phyloP scores from a whole-genome alignment of 225 moss, liverwort and hornwort genomes.

The Bryoerythrophyllum caledonicum region DNA sequence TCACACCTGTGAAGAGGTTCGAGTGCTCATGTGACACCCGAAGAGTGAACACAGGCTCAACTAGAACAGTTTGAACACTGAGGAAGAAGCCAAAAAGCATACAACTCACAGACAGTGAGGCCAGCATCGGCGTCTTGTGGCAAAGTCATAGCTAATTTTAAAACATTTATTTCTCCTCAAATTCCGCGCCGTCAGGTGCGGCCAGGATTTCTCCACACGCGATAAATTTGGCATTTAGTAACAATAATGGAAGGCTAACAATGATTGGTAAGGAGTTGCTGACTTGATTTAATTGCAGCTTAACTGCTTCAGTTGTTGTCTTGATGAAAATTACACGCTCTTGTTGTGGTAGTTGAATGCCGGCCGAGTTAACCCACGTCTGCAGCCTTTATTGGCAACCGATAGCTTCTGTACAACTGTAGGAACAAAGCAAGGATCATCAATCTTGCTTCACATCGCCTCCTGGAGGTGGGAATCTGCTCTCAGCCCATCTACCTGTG shows the following conservation, averaged over 20 bases:
- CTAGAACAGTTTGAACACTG: neutral
- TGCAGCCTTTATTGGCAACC: neutral
- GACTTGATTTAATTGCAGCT: neutral
- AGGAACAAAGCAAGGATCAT: neutral
- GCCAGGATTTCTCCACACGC: neutral
- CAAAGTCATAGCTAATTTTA: neutral
- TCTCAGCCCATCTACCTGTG: conserved; percentile 45
- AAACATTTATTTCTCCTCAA: conserved; percentile 3
- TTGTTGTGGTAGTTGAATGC: neutral
- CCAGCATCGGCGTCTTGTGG: conserved; percentile 14
- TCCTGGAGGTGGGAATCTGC: conserved; percentile 9
- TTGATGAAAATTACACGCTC: neutral
- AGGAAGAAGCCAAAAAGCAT: neutral
- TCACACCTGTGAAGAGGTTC: neutral
- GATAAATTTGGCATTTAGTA: neutral
- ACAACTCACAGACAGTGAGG: neutral
- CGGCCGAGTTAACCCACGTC: neutral
- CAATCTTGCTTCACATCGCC: conserved; percentile 40
- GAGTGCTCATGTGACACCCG: neutral
- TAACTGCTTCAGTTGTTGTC: conserved; percentile 2
- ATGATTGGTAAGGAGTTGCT: conserved; percentile 1
- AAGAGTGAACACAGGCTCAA: neutral
- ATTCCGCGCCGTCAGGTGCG: neutral
- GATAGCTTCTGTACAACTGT: neutral
- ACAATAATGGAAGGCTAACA: neutral